These are phyloP conservation scores for Coemansia umbellata DNA, from an alignment of 192 early-diverging fungal genomes.

Conservation along the genomic window DNA sequence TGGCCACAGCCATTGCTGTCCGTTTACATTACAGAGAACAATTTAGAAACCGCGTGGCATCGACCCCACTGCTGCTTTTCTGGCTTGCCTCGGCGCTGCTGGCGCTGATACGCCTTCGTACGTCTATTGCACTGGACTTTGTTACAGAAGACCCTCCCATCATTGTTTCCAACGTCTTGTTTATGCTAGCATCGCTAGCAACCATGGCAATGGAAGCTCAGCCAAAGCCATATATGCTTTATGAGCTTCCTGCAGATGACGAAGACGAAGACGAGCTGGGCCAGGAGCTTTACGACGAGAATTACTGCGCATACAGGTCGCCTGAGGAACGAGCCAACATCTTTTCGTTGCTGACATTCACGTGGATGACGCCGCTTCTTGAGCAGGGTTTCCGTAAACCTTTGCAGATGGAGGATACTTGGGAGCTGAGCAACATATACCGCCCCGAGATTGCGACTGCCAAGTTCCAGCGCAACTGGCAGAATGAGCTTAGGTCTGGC, in stretches of 20 bases:
- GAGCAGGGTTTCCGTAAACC: conserved; percentile 72
- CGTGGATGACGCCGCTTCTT: conserved; percentile 89
- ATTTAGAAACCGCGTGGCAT: conserved; percentile 27
- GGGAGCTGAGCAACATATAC: conserved; percentile 64
- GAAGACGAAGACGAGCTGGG: conserved; percentile 11
- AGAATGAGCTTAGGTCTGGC: conserved; percentile 58
- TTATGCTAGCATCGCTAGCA: conserved; percentile 25
- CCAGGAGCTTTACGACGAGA: not conserved
- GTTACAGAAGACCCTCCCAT: not conserved
- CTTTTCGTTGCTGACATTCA: conserved; percentile 77
- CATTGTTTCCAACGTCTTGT: conserved; percentile 17
- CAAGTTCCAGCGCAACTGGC: conserved; percentile 75
- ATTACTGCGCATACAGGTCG: conserved; percentile 8
- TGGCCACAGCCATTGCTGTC: conserved; percentile 23
- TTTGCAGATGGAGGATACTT: conserved; percentile 76
- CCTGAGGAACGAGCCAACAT: conserved; percentile 83
- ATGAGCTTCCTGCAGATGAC: conserved; percentile 25
- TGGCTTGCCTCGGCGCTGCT: conserved; percentile 38
- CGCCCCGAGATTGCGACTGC: conserved; percentile 61
- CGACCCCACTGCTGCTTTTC: conserved; percentile 42
- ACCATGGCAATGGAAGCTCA: conserved; percentile 31
- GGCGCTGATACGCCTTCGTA: conserved; percentile 37
- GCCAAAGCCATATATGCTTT: conserved; percentile 30
- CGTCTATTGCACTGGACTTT: conserved; percentile 12
- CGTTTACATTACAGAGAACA: conserved; percentile 37